Percentiles rank a stretch among this genome's conserved stretches.
These are phyloP conservation scores for Pichia sp. DNA, from an alignment of 1,139 yeast genomes.

Conservation along the genomic window DNA sequence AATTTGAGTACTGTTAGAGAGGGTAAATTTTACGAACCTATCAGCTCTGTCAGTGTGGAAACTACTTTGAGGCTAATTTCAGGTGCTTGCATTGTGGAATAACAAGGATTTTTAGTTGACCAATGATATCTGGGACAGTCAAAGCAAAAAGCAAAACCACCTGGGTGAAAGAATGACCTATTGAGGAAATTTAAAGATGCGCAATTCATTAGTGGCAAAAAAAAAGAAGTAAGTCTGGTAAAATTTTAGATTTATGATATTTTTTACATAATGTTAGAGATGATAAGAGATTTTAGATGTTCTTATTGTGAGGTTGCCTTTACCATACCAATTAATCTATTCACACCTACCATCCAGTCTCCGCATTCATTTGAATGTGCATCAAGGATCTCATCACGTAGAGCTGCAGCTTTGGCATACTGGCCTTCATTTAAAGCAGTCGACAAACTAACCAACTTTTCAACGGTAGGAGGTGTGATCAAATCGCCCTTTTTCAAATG, in stretches of 20 bases:
- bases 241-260: background rate
- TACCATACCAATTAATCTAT: constrained; percentile 73
- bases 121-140: no score
- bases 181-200: background rate
- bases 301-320: constrained; percentile 15
- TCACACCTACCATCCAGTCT: constrained; percentile 91
- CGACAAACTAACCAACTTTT: constrained; percentile 49
- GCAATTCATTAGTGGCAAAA: background rate
- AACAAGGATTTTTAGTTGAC: no score
- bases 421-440: constrained; percentile 50
- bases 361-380: constrained; percentile 73
- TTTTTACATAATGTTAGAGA: background rate
- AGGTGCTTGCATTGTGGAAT: background rate
- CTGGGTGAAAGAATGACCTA: background rate
- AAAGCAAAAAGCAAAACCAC: background rate
- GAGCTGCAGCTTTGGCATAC: constrained; percentile 54
- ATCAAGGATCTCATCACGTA: constrained; percentile 59
- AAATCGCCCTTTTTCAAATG: constrained; percentile 74
- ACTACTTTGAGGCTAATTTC: constrained; percentile 9
- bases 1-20: background rate
- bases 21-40: constrained; percentile 6
- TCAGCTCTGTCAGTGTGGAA: constrained; percentile 11
- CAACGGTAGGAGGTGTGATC: constrained; percentile 54
- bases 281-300: background rate
- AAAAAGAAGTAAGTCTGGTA: background rate